These are phyloP conservation scores for Podila minutissima DNA, from an alignment of 192 early-diverging fungal genomes.

Conservation along the genomic window DNA sequence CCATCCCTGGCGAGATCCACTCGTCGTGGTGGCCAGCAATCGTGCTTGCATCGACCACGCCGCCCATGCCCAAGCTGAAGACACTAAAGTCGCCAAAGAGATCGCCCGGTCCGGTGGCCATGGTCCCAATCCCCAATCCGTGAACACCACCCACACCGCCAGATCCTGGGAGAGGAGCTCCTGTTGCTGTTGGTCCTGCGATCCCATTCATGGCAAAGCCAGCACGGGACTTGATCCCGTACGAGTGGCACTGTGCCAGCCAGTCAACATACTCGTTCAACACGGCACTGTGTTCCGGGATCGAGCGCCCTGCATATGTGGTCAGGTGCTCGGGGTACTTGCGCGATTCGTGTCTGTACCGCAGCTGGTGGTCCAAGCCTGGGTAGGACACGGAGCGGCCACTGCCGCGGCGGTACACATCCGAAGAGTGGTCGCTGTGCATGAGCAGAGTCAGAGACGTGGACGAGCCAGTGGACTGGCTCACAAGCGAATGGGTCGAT, in stretches of 20 bases:
- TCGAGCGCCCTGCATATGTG: slow-evolving; percentile 30
- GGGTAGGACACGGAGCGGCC: slow-evolving; percentile 14
- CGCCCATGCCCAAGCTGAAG: slow-evolving; percentile 39
- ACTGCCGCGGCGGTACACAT: neutral
- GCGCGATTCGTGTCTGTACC: slow-evolving; percentile 17
- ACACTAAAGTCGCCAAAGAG: slow-evolving; percentile 31
- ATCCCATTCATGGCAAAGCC: slow-evolving; percentile 4
- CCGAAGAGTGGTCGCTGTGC: slow-evolving; percentile 6
- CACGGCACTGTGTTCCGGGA: slow-evolving; percentile 32
- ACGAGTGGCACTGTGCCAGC: slow-evolving; percentile 40
- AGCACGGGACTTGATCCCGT: slow-evolving; percentile 29
- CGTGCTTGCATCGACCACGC: slow-evolving; percentile 23
- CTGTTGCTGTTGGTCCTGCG: too few species aligned
- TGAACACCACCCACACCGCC: neutral
- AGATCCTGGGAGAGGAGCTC: slow-evolving; percentile 1
- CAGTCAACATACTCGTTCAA: slow-evolving; percentile 49
- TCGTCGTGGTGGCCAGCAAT: slow-evolving; percentile 36
- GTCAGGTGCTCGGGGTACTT: slow-evolving; percentile 43
- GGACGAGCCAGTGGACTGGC: slow-evolving; percentile 17
- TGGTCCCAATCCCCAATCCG: neutral
- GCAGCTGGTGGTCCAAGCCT: slow-evolving; percentile 1
- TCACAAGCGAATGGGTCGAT: slow-evolving; percentile 20
- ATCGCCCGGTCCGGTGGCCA: neutral
- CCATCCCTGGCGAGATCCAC: slow-evolving; percentile 49
- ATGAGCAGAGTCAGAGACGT: slow-evolving; percentile 19